Evolutionary conservation across 2,329 filamentous ascomycete genomes (phyloP), one percentile per base, ranked within the genome.

Genomic region (Colletotrichum caudatum): DNA sequence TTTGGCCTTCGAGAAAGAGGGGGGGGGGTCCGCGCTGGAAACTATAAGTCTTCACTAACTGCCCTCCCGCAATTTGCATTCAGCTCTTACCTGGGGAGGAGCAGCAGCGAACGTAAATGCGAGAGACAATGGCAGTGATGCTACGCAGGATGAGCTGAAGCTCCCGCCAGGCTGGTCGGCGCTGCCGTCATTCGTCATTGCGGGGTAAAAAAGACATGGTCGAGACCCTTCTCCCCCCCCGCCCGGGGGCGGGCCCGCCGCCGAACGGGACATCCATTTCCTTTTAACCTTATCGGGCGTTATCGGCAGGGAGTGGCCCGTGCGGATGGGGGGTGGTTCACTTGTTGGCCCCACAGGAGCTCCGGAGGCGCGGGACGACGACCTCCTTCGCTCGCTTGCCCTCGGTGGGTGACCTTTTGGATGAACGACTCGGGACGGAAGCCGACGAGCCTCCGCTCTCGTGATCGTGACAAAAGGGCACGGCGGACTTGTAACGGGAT

Each of bases 181-280:
- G 37, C 37, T 39, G 37, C 37, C 68, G 65, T 69, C 69, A 72
- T 72, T 72, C 68, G 65, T 69, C 69, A 72, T 72, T 72, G 69
- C 69, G 69, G 69, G 69, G 69, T 72, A 64, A 39, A 41, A n/a
- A 64, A 39, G 39, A n/a, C 44, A 33, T 20, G 68, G 64, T 62
- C 64, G 41, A 57, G 58, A 18, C n/a, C 29, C 58, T 5, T n/a
- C 11, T 35, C 51, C 26, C 39, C 11, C 37, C 37, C 37, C 37
- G 5, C n/a, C n/a, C n/a, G n/a, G 37, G 33, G 5, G 33, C 7
- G 37, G 16, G 53, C 18, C 44, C 18, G n/a, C 66, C 60, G 29
- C 26, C 54, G 35, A 41, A 33, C 33, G 35, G n/a, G 9, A 5
- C 5, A 48, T 29, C 35, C 14, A 12, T 1, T 14, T 41, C 14